Percentiles rank a stretch among this genome's conserved stretches.
Conservation (phyloP, 2,329 filamentous ascomycete species). For the Neonectria neomacrospora region DNA sequence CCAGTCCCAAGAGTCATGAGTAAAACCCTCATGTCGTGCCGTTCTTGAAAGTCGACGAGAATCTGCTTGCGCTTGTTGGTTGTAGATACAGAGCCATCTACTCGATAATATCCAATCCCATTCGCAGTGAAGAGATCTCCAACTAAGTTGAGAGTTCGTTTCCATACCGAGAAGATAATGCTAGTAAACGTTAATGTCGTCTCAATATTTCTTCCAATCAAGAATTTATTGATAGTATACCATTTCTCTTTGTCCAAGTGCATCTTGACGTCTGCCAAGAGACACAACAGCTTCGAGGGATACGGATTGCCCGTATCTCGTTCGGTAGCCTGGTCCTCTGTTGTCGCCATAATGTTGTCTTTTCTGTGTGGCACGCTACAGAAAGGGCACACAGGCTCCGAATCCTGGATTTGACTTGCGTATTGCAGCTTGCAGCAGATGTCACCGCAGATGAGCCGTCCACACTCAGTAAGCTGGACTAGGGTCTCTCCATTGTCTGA, state of each 20-base stretch:
- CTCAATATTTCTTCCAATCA: too few species aligned
- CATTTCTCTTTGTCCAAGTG: not conserved
- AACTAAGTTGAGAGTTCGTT: not conserved
- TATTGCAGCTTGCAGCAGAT: not conserved
- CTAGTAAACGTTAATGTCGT: not conserved
- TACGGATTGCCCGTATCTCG: not conserved
- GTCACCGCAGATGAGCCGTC: not conserved
- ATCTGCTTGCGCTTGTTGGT: not conserved
- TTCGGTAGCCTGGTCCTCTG: not conserved
- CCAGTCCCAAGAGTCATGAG: constrained; percentile 1
- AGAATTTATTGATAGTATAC: not conserved
- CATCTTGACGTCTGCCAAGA: not conserved
- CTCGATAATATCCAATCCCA: not conserved
- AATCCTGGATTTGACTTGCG: not conserved
- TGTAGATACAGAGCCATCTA: not conserved
- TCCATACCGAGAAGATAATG: not conserved
- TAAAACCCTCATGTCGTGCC: not conserved
- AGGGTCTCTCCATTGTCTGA: not conserved
- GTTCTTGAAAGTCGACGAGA: not conserved
- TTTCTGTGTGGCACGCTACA: not conserved
- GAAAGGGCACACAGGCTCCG: not conserved
- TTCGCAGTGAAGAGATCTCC: not conserved
- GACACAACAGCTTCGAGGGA: not conserved
- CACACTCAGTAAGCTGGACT: not conserved
- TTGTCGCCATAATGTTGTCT: not conserved